Evolutionary conservation across 2,329 filamentous ascomycete genomes (phyloP).

Genomic region (Fusarium protoensiforme): DNA sequence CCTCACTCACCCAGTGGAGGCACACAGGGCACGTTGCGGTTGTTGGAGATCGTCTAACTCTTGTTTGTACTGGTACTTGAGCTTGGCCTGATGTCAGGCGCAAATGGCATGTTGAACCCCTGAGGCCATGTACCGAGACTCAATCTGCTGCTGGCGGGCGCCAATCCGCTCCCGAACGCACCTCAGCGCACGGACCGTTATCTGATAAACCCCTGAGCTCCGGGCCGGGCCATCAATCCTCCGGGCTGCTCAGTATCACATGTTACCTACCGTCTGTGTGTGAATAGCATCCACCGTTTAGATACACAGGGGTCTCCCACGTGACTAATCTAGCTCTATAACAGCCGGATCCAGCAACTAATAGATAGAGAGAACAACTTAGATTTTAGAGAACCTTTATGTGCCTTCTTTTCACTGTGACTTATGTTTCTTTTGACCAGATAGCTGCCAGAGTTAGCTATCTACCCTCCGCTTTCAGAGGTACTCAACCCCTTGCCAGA

Average conservation of each 20-base stretch:
- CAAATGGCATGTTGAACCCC: neutral
- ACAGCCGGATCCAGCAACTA: too few relatives aligned
- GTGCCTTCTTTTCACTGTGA: too few relatives aligned
- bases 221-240: slow-evolving; percentile 17
- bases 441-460: too few relatives aligned
- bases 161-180: slow-evolving; percentile 30
- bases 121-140: slow-evolving; percentile 19
- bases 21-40: slow-evolving; percentile 31
- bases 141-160: neutral
- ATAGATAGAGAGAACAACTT: too few relatives aligned
- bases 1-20: slow-evolving; percentile 25
- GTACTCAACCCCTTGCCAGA: too few relatives aligned
- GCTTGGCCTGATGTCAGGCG: neutral
- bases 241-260: neutral
- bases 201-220: slow-evolving; percentile 25
- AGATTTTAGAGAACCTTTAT: too few relatives aligned
- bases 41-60: slow-evolving; percentile 24
- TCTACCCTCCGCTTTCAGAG: too few relatives aligned
- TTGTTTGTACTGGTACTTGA: slow-evolving; percentile 19
- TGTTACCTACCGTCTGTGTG: neutral
- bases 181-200: slow-evolving; percentile 23
- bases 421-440: too few relatives aligned
- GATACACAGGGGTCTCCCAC: too few relatives aligned
- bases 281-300: neutral
- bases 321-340: too few relatives aligned